Evolutionary conservation across 331 rosid genomes (phyloP).

Genomic region (Pyracantha coccinea): DNA sequence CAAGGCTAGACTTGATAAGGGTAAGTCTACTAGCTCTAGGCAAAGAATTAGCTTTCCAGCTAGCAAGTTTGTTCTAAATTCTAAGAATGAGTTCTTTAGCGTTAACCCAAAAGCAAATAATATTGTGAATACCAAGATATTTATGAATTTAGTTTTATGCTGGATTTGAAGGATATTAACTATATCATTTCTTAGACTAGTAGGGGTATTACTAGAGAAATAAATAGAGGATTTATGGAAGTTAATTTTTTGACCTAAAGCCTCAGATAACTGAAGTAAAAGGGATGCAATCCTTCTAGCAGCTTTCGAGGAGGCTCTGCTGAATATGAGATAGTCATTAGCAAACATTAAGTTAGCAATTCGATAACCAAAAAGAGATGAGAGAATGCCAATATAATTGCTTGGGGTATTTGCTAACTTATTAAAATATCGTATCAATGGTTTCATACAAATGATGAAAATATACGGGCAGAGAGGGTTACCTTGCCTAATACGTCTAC

Average conservation of each 20-base stretch:
- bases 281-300: background rate
- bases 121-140: background rate
- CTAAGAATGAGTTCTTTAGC: background rate
- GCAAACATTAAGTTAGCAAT: background rate
- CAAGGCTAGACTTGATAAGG: no score
- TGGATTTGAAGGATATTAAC: background rate
- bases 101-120: background rate
- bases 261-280: rapidly evolving
- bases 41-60: no score
- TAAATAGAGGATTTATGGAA: background rate
- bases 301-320: rapidly evolving
- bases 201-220: background rate
- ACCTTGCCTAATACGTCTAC: background rate
- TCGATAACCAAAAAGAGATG: background rate
- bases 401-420: background rate
- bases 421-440: background rate
- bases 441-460: background rate
- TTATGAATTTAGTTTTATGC: background rate
- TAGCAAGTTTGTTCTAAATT: background rate
- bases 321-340: background rate
- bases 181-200: background rate
- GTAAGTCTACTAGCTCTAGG: no score
- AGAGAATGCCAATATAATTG: background rate
- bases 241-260: background rate
- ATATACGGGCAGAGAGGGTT: background rate